phyloP scores from a whole-genome alignment of 305 asterid genomes.

The Fraxinus floribunda region DNA sequence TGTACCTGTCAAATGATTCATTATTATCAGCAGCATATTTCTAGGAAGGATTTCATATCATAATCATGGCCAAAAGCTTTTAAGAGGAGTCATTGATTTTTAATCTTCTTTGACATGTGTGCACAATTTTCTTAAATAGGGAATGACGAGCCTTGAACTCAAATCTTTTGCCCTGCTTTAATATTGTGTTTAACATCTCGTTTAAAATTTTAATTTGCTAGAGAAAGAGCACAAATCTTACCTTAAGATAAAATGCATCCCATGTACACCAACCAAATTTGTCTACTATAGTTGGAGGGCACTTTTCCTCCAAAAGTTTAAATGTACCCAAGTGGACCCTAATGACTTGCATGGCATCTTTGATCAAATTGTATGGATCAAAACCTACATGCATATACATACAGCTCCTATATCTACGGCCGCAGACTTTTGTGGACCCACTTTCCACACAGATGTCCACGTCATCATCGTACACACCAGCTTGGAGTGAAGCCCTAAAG shows the following conservation, averaged over 20 bases:
- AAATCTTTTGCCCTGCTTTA: no score
- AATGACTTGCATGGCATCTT: constrained; percentile 21
- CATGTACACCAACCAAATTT: constrained; percentile 36
- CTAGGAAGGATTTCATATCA: no score
- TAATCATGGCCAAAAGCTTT: no score
- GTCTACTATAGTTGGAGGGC: constrained; percentile 20
- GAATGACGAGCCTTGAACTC: no score
- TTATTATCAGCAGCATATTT: neutral
- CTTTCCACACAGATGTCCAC: constrained; percentile 22
- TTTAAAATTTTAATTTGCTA: no score
- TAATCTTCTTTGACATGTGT: no score
- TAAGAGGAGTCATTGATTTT: no score
- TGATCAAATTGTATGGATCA: constrained; percentile 18
- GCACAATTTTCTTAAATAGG: neutral
- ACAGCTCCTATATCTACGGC: constrained; percentile 2
- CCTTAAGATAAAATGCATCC: constrained; percentile 31
- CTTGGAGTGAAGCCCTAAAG: constrained; percentile 24
- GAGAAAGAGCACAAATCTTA: neutral
- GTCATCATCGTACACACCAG: neutral
- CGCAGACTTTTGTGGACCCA: constrained; percentile 20
- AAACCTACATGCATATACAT: constrained; percentile 4
- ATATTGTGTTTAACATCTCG: no score
- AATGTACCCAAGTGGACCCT: constrained; percentile 24
- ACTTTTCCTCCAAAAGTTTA: constrained; percentile 24
- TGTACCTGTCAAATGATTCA: neutral